These are phyloP conservation scores for Clathrospora elynae DNA, from an alignment of 2,329 filamentous ascomycete genomes.

Conservation along the genomic window DNA sequence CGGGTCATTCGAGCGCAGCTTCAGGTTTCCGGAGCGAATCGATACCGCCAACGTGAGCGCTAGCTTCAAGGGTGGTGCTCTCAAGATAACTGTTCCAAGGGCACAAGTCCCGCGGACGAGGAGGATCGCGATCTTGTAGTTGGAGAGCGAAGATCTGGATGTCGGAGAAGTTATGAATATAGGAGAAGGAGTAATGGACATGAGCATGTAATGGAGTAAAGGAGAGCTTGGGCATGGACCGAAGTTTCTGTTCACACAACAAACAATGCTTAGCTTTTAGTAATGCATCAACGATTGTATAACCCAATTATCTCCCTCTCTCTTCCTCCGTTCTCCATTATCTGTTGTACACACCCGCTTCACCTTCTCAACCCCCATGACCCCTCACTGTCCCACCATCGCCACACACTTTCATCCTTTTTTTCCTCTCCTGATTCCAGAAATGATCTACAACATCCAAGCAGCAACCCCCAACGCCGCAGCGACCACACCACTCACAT, in stretches of 20 bases:
- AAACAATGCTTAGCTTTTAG: neutral
- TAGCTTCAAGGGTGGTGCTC: constrained; percentile 67
- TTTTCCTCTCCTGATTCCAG: no score
- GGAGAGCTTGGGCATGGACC: neutral
- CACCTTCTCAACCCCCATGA: no score
- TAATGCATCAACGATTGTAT: constrained; percentile 1
- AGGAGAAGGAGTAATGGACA: neutral
- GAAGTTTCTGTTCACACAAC: neutral
- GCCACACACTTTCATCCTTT: no score
- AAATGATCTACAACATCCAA: constrained; percentile 7
- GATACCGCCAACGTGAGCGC: constrained; percentile 67
- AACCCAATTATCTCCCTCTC: neutral
- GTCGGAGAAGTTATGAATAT: neutral
- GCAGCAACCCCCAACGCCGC: constrained; percentile 18
- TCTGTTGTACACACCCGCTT: no score
- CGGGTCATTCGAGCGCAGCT: constrained; percentile 70
- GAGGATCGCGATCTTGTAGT: constrained; percentile 39
- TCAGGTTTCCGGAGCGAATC: constrained; percentile 69
- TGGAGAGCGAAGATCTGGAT: neutral
- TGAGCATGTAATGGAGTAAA: neutral
- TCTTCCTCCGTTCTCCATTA: neutral
- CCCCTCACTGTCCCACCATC: no score
- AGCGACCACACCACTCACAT: constrained; percentile 9
- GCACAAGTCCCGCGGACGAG: constrained; percentile 44
- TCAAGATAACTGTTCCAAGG: constrained; percentile 70